Conservation (phyloP, 2,329 filamentous ascomycete genomes). For the Scytalidium sp. region DNA sequence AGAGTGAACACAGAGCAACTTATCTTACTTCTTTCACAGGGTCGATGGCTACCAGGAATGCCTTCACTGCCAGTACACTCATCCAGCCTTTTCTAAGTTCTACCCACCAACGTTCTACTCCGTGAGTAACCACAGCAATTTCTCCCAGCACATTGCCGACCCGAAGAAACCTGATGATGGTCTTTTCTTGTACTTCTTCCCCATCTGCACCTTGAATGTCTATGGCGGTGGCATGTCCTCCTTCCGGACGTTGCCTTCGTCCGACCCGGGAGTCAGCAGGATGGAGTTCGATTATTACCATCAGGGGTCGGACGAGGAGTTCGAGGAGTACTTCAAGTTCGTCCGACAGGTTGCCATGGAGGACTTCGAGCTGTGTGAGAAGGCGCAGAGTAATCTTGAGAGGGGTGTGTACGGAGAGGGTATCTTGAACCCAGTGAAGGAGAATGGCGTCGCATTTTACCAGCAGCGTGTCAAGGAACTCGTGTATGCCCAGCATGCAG, state of each 20-base stretch:
- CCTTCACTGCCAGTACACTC: slow-evolving; percentile 56
- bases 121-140: slow-evolving; percentile 52
- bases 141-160: slow-evolving; percentile 53
- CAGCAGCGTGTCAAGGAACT: slow-evolving; percentile 22
- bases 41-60: slow-evolving; percentile 58
- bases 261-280: slow-evolving; percentile 43
- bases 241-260: slow-evolving; percentile 51
- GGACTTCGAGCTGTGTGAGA: slow-evolving; percentile 55
- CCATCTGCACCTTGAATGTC: slow-evolving; percentile 52
- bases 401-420: slow-evolving; percentile 52
- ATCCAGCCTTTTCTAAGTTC: slow-evolving; percentile 51
- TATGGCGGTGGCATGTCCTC: slow-evolving; percentile 57
- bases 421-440: slow-evolving; percentile 52
- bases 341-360: slow-evolving; percentile 54
- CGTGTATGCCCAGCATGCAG: slow-evolving; percentile 19
- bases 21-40: slow-evolving; percentile 30
- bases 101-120: slow-evolving; percentile 54
- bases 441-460: slow-evolving; percentile 50
- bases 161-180: slow-evolving; percentile 50
- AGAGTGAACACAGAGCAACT: too few species aligned
- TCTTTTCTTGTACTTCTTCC: slow-evolving; percentile 56
- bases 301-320: slow-evolving; percentile 44
- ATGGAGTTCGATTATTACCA: slow-evolving; percentile 62
- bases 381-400: slow-evolving; percentile 50
- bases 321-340: slow-evolving; percentile 54